Conservation (phyloP, 139 green algal species). For the Microglena sp. region DNA sequence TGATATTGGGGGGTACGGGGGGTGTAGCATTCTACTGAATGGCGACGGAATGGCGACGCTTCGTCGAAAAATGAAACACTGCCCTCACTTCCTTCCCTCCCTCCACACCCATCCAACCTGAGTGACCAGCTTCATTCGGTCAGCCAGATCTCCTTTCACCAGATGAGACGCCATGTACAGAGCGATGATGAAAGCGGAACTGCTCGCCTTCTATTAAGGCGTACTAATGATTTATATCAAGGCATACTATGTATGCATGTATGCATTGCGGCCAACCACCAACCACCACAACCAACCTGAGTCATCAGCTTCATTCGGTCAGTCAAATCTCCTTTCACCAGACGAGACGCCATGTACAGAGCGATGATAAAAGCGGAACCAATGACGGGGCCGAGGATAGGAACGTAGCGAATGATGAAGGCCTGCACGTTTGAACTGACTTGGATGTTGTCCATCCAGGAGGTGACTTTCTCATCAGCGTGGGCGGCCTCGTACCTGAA, state of each 20-base stretch:
- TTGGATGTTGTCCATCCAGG: slow-evolving; percentile 24
- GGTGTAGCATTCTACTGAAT: too few species aligned
- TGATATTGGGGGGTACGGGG: too few species aligned
- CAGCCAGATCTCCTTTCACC: slow-evolving; percentile 40
- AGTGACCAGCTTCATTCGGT: slow-evolving; percentile 43
- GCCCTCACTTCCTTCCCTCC: neutral
- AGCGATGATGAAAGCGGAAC: slow-evolving; percentile 41
- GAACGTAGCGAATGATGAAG: slow-evolving; percentile 33
- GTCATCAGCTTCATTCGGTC: slow-evolving; percentile 46
- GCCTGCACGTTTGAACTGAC: slow-evolving; percentile 22
- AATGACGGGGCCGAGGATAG: slow-evolving; percentile 42
- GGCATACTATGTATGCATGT: too few species aligned
- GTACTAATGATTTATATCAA: too few species aligned
- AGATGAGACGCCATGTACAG: slow-evolving; percentile 43
- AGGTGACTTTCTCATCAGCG: slow-evolving; percentile 4
- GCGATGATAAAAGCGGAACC: slow-evolving; percentile 44
- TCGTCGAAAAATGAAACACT: neutral
- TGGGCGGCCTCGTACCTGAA: too few species aligned
- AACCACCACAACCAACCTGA: slow-evolving; percentile 15
- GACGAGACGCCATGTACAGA: slow-evolving; percentile 39
- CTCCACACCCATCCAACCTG: slow-evolving; percentile 14
- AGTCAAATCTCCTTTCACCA: slow-evolving; percentile 42
- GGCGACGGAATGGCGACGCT: too few species aligned
- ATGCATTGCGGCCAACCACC: too few species aligned
- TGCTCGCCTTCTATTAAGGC: too few species aligned